phyloP scores from a whole-genome alignment of 768 basidiomycete species.

The Podaxis sp. region DNA sequence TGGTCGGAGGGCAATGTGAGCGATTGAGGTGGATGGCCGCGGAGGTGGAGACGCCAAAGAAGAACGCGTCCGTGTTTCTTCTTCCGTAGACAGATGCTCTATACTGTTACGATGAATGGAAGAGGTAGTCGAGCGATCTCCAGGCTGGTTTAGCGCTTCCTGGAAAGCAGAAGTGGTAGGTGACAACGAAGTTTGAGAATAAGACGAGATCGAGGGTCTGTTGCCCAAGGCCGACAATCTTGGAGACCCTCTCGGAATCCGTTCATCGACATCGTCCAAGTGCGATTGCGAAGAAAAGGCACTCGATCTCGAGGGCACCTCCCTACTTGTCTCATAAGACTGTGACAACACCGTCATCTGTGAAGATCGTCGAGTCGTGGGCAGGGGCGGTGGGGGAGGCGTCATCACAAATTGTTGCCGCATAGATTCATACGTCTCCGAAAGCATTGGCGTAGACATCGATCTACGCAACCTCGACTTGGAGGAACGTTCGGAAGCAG shows the following conservation, averaged over 20 bases:
- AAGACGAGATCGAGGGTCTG: slow-evolving; percentile 62
- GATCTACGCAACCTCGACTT: slow-evolving; percentile 40
- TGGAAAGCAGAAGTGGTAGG: slow-evolving; percentile 83
- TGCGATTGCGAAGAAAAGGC: slow-evolving; percentile 28
- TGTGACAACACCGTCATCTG: slow-evolving; percentile 20
- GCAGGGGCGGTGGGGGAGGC: slow-evolving; percentile 37
- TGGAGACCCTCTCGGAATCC: slow-evolving; percentile 44
- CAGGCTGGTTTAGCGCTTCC: slow-evolving; percentile 43
- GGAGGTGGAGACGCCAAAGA: slow-evolving; percentile 56
- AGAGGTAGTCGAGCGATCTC: slow-evolving; percentile 19
- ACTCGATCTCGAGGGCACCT: slow-evolving; percentile 18
- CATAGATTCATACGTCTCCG: slow-evolving; percentile 37
- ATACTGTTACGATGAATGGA: slow-evolving; percentile 22
- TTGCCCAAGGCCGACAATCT: slow-evolving; percentile 47
- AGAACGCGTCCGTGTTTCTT: slow-evolving; percentile 24
- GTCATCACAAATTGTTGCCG: slow-evolving; percentile 30
- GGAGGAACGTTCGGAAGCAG: slow-evolving; percentile 12
- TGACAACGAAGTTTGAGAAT: slow-evolving; percentile 58
- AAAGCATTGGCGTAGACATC: slow-evolving; percentile 53
- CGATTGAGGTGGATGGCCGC: slow-evolving; percentile 61
- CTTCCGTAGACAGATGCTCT: neutral
- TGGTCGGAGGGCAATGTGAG: slow-evolving; percentile 37
- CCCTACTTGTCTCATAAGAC: slow-evolving; percentile 28
- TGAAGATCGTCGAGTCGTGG: slow-evolving; percentile 27
- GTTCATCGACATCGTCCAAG: slow-evolving; percentile 33